Percentiles rank a stretch among this genome's conserved stretches.
phyloP scores from a whole-genome alignment of 2,329 filamentous ascomycete genomes.

The Fusarium stilboides region DNA sequence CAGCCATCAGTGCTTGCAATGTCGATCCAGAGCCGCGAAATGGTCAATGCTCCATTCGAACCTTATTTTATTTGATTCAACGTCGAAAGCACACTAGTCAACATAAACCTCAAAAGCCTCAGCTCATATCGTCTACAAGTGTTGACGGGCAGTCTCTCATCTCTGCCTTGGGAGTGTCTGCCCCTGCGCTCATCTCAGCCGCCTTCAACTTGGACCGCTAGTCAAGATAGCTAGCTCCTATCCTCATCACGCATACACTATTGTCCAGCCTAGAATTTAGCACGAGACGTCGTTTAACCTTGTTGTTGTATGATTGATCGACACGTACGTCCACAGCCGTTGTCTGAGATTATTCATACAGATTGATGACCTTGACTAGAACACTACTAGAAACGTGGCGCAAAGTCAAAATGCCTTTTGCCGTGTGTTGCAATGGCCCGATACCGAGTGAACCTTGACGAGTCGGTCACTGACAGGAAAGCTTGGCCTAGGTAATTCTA shows the following conservation, averaged over 20 bases:
- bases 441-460: conserved; percentile 11
- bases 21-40: neutral
- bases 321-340: neutral
- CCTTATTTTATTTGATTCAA: neutral
- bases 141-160: no score
- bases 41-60: neutral
- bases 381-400: conserved; percentile 35
- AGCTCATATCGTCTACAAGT: neutral
- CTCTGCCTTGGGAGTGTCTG: neutral
- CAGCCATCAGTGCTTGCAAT: neutral
- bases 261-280: neutral
- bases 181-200: neutral
- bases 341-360: conserved; percentile 1
- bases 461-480: conserved; percentile 7
- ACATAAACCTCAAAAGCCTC: neutral
- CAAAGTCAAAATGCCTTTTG: conserved; percentile 7
- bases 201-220: neutral
- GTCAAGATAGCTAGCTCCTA: neutral
- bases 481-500: conserved; percentile 4
- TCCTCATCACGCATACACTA: neutral
- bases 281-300: no score
- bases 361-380: conserved; percentile 27
- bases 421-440: conserved; percentile 2
- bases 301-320: neutral
- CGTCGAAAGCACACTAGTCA: neutral